Evolutionary conservation across 2,329 filamentous ascomycete species (phyloP), one percentile per base, ranked within the genome.

Genomic region (Daldinia sp.): DNA sequence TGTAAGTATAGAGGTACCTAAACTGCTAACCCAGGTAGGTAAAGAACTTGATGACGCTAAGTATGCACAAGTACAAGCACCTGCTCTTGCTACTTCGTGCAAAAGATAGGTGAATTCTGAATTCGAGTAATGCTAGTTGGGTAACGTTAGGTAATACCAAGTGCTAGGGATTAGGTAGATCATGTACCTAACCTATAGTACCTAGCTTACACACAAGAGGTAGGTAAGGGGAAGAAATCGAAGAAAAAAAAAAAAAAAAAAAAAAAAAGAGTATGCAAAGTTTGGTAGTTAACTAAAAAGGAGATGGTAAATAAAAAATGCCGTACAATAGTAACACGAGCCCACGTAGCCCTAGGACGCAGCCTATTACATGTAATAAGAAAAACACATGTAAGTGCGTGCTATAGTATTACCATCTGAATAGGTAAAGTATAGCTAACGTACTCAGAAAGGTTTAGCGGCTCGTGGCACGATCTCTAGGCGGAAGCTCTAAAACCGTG

Each of bases 151-250:
- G 33, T 35, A 35, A 35, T 35, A 35, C 33, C 63, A 69, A 57
- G 63, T 35, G 10, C 33, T 67, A 69, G 60, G 63, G 67, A 46
- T 55, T 23, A 42, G 48, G 51, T 42, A 65, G 66, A 65, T 65
- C 59, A 63, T 59, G 63, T 39, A 60, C 58, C 50, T 68, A 63
- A 50, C 58, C 42, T 39, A 15, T 39, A 42, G 42, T 55, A 48
- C 50, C 37, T 13, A 42, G 23, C 39, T 41, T 57, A 18, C 5
- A 26, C 15, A 33, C 30, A 9, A 4, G 28, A 30, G 28, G 28
- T 18, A 18, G 41, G 44, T 58, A 59, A 60, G 28, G 48, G 48
- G 46, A 50, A 33, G 6, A 18, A 30, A 30, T 33, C 6, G 4
- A 33, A 50, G 26, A 33, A 33, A 4, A 33, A 10, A 33, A 20